Conservation (phyloP, 148 eudicot genomes). For the Amaranthus palmeri region DNA sequence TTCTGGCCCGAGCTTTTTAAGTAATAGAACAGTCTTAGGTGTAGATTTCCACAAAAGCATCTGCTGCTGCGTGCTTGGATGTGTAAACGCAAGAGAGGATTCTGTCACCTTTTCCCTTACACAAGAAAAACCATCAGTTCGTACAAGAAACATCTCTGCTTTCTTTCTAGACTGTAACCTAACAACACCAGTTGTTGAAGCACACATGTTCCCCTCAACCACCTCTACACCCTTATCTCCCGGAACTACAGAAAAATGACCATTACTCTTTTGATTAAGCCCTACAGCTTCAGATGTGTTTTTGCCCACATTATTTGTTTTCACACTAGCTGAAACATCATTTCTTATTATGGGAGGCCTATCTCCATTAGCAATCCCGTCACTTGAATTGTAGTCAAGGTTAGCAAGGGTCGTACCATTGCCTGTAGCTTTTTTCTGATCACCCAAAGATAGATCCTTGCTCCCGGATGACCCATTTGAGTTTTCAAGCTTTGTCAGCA, state of each 20-base stretch:
- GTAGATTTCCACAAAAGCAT: conserved; percentile 99
- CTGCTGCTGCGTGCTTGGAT: conserved; percentile 99
- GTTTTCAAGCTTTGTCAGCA: conserved; percentile 20
- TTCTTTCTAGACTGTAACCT: conserved; percentile 91
- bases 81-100: conserved; percentile 96
- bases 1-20: conserved; percentile 86
- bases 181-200: conserved; percentile 95
- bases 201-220: conserved; percentile 80
- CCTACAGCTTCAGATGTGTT: conserved; percentile 18
- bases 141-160: conserved; percentile 96
- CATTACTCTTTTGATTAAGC: conserved; percentile 32
- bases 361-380: conserved; percentile 24
- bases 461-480: conserved; percentile 39
- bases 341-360: conserved; percentile 14
- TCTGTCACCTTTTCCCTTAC: conserved; percentile 91
- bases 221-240: conserved; percentile 41
- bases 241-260: conserved; percentile 25
- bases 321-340: conserved; percentile 21
- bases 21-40: conserved; percentile 85
- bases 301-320: conserved; percentile 19
- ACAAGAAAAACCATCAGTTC: conserved; percentile 97
- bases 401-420: conserved; percentile 29
- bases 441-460: conserved; percentile 25
- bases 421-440: conserved; percentile 15
- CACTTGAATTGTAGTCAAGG: conserved; percentile 21